Conservation (phyloP, 805 yeast species). For the Saturnispora saitoi region DNA sequence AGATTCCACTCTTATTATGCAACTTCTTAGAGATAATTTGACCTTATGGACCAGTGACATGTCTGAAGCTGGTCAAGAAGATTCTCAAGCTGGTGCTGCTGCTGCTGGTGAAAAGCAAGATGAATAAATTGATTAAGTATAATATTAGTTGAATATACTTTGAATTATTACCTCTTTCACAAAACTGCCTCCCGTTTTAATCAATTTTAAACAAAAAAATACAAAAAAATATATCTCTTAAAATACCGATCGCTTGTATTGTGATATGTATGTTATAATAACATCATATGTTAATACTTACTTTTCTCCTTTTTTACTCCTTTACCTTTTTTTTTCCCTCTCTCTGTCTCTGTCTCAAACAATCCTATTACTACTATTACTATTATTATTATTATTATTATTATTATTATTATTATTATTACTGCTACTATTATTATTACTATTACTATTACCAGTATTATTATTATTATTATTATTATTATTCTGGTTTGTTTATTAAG, state of each 20-base stretch:
- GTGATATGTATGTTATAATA: background rate
- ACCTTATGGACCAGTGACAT: conserved; percentile 96
- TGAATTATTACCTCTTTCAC: conserved; percentile 1
- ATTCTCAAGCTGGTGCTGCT: conserved; percentile 17
- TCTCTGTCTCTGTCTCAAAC: background rate
- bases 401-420: background rate
- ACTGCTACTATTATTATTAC: background rate
- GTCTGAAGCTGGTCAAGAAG: conserved; percentile 71
- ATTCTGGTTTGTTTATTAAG: conserved; percentile 4
- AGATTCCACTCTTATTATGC: conserved; percentile 98
- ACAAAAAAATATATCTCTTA: background rate
- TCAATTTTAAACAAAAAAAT: background rate
- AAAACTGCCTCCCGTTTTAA: background rate
- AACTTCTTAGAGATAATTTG: conserved; percentile 94
- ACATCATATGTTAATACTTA: background rate
- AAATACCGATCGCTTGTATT: background rate
- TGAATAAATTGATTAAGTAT: conserved; percentile 4
- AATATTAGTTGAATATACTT: conserved; percentile 1
- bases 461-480: background rate
- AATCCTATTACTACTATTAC: background rate
- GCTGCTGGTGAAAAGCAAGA: conserved; percentile 11
- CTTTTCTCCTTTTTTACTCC: background rate
- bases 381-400: background rate
- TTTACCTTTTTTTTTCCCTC: background rate
- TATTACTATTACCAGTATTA: background rate